phyloP scores from a whole-genome alignment of 2,329 filamentous ascomycete species.

The Domatiomyces catenatus region DNA sequence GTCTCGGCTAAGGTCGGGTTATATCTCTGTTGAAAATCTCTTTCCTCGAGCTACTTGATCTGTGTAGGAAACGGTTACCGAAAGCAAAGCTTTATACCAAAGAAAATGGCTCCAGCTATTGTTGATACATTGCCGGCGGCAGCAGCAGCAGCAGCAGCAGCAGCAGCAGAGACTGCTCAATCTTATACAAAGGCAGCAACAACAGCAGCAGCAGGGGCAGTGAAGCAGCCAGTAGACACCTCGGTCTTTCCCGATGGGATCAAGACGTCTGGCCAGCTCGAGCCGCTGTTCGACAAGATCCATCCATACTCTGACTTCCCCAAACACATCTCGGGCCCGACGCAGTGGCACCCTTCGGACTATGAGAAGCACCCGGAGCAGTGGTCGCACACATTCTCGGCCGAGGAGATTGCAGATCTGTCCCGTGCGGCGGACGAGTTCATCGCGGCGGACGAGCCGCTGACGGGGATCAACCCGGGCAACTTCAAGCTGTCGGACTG shows the following conservation, averaged over 20 bases:
- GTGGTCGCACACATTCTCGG: slow-evolving; percentile 58
- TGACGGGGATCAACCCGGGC: slow-evolving; percentile 54
- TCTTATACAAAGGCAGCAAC: not conserved
- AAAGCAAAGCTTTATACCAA: no score
- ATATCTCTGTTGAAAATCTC: no score
- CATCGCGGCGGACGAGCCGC: slow-evolving; percentile 45
- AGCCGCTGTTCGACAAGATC: slow-evolving; percentile 51
- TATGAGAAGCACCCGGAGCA: slow-evolving; percentile 47
- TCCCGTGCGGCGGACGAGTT: slow-evolving; percentile 53
- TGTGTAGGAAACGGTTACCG: no score
- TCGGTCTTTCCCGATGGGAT: slow-evolving; percentile 46
- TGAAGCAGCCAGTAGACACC: slow-evolving; percentile 6
- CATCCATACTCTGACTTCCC: slow-evolving; percentile 56
- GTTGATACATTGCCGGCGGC: no score
- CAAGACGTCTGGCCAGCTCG: slow-evolving; percentile 57
- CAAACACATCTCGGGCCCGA: slow-evolving; percentile 52
- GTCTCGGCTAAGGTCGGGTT: no score
- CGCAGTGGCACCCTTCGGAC: slow-evolving; percentile 55
- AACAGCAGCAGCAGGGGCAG: not conserved
- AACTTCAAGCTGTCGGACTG: slow-evolving; percentile 45
- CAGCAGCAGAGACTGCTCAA: not conserved
- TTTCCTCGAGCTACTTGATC: no score
- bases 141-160: not conserved
- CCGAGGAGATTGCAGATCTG: slow-evolving; percentile 52
- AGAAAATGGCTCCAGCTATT: no score